Evolutionary conservation across 2,329 filamentous ascomycete genomes (phyloP).

Genomic region (Aspergillus fijiensis): DNA sequence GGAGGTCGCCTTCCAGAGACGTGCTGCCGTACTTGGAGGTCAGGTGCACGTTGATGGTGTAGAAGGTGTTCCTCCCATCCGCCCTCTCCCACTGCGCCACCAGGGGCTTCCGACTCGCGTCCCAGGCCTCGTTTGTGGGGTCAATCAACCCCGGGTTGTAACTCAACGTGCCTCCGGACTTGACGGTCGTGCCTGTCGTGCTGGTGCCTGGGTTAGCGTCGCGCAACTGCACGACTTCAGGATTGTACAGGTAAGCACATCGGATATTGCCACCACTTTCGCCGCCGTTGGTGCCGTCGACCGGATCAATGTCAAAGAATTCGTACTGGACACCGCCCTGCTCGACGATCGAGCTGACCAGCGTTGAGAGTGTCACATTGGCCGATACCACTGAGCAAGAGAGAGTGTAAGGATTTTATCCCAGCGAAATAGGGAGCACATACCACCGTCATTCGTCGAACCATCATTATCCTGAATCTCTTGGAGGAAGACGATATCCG

Average conservation of each 20-base stretch:
- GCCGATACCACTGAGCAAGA: slow-evolving; percentile 45
- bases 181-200: slow-evolving; percentile 57
- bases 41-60: slow-evolving; percentile 71
- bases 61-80: slow-evolving; percentile 58
- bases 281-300: slow-evolving; percentile 63
- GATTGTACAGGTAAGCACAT: slow-evolving; percentile 67
- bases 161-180: slow-evolving; percentile 58
- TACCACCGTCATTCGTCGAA: slow-evolving; percentile 58
- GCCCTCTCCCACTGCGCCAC: slow-evolving; percentile 64
- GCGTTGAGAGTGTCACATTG: slow-evolving; percentile 59
- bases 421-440: background rate
- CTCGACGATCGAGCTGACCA: slow-evolving; percentile 54
- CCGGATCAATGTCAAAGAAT: slow-evolving; percentile 60
- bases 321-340: slow-evolving; percentile 55
- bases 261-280: slow-evolving; percentile 71
- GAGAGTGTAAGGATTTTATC: background rate
- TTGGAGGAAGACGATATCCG: slow-evolving; percentile 67
- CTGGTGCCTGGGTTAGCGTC: slow-evolving; percentile 58
- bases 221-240: slow-evolving; percentile 58
- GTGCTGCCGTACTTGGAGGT: slow-evolving; percentile 66
- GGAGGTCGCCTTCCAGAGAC: slow-evolving; percentile 62
- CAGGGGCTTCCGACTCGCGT: slow-evolving; percentile 64
- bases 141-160: slow-evolving; percentile 70
- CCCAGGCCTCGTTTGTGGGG: slow-evolving; percentile 60
- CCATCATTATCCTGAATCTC: slow-evolving; percentile 70